Conservation (phyloP, 805 yeast species). For the Ogataea methanolica region DNA sequence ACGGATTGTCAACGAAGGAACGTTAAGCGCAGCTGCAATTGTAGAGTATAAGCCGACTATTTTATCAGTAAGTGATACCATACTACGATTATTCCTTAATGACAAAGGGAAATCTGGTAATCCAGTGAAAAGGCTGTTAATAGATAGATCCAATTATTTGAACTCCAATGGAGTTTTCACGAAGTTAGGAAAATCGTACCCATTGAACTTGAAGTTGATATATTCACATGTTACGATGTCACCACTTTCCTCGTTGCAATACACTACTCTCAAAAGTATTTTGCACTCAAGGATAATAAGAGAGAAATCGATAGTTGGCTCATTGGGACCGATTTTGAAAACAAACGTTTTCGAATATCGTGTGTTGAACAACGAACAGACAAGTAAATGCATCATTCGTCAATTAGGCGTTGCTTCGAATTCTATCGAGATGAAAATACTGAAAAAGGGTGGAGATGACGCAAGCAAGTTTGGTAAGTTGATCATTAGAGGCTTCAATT, state of each 20-base stretch:
- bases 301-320: constrained; percentile 42
- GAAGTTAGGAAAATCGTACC: constrained; percentile 24
- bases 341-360: constrained; percentile 64
- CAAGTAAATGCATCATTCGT: constrained; percentile 6
- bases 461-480: constrained; percentile 41
- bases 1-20: constrained; percentile 16
- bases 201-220: constrained; percentile 36
- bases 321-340: constrained; percentile 54
- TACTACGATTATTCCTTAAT: constrained; percentile 5
- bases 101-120: too few species aligned
- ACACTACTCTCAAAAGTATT: constrained; percentile 39
- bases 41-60: constrained; percentile 26
- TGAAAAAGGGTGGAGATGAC: constrained; percentile 29
- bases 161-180: constrained; percentile 49
- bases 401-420: constrained; percentile 58
- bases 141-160: constrained; percentile 35
- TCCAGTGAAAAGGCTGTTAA: constrained; percentile 22
- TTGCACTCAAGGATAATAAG: constrained; percentile 47
- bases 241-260: constrained; percentile 15
- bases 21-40: constrained; percentile 14
- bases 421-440: constrained; percentile 54
- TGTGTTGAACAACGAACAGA: constrained; percentile 30
- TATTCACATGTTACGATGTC: constrained; percentile 28
- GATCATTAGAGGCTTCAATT: constrained; percentile 58
- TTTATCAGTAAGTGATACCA: constrained; percentile 25